A percentile compares a stretch with the other conserved stretches of the same genome.
phyloP scores from a whole-genome alignment of 371 early-diverging fungal species.

The Mucor lusitanicus region DNA sequence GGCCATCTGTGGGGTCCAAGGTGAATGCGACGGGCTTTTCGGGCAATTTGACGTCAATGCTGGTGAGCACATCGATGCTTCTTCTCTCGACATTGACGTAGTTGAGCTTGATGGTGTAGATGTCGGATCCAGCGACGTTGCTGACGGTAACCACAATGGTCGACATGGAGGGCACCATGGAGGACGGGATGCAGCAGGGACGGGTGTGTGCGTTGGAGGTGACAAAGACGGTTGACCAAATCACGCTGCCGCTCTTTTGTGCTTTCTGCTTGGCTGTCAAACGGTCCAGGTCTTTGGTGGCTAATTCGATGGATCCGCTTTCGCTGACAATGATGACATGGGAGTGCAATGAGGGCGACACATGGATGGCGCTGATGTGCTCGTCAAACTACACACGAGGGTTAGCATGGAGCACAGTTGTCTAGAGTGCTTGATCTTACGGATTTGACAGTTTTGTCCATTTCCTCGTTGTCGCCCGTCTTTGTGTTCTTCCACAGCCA shows the following conservation, averaged over 20 bases:
- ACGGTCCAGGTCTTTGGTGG: conserved; percentile 55
- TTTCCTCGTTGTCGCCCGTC: conserved; percentile 23
- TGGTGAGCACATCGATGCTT: conserved; percentile 39
- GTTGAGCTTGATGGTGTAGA: conserved; percentile 36
- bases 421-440: conserved; percentile 15
- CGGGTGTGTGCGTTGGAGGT: conserved; percentile 44
- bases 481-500: conserved; percentile 58
- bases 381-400: conserved; percentile 46
- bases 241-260: conserved; percentile 17
- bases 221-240: conserved; percentile 56
- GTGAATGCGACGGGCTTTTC: conserved; percentile 50
- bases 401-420: not conserved
- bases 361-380: conserved; percentile 51
- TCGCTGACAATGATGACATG: conserved; percentile 54
- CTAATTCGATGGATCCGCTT: conserved; percentile 54
- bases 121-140: conserved; percentile 16
- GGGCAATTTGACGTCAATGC: conserved; percentile 29
- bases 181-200: conserved; percentile 50
- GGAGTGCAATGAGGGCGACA: conserved; percentile 48
- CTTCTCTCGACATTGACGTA: conserved; percentile 57
- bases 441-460: conserved; percentile 32
- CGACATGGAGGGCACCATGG: conserved; percentile 50
- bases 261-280: conserved; percentile 40
- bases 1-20: conserved; percentile 51
- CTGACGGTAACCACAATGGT: conserved; percentile 50